Conservation (phyloP, 106 monocot genomes). For the Dioscorea dumetorum region DNA sequence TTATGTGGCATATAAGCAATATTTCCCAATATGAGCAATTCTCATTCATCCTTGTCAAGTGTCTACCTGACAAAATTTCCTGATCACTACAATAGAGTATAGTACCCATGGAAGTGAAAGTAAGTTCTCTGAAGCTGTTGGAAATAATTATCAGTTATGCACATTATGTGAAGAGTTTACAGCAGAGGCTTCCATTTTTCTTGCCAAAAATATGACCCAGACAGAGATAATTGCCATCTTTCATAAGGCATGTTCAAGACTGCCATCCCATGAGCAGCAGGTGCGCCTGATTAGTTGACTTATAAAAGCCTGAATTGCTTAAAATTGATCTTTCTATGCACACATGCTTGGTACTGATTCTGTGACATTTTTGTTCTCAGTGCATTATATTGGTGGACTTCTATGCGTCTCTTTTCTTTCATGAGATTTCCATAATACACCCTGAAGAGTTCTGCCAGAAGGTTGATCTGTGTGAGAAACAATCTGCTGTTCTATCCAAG, state of each 20-base stretch:
- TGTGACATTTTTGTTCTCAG: conserved; percentile 18
- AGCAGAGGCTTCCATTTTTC: conserved; percentile 31
- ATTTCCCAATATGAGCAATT: no score
- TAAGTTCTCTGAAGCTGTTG: background rate
- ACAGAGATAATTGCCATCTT: conserved; percentile 36
- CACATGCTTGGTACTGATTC: background rate
- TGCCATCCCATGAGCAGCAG: conserved; percentile 37
- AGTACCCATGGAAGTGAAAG: no score
- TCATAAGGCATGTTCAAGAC: conserved; percentile 44
- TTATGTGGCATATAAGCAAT: no score
- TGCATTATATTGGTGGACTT: conserved; percentile 65
- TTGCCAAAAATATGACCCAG: conserved; percentile 50
- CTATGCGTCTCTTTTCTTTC: conserved; percentile 59
- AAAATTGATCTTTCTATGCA: background rate
- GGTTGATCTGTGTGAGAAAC: conserved; percentile 45
- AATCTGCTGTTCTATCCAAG: conserved; percentile 10
- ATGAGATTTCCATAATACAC: conserved; percentile 27
- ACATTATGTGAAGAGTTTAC: conserved; percentile 53
- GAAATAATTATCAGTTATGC: conserved; percentile 39
- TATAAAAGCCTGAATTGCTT: background rate
- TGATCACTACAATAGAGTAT: no score
- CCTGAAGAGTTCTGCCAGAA: conserved; percentile 61
- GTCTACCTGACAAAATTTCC: no score
- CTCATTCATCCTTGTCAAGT: no score
- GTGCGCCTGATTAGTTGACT: conserved; percentile 7